phyloP scores from a whole-genome alignment of 1,284 basidiomycete species.

The Phylloboletellus chloephorus region DNA sequence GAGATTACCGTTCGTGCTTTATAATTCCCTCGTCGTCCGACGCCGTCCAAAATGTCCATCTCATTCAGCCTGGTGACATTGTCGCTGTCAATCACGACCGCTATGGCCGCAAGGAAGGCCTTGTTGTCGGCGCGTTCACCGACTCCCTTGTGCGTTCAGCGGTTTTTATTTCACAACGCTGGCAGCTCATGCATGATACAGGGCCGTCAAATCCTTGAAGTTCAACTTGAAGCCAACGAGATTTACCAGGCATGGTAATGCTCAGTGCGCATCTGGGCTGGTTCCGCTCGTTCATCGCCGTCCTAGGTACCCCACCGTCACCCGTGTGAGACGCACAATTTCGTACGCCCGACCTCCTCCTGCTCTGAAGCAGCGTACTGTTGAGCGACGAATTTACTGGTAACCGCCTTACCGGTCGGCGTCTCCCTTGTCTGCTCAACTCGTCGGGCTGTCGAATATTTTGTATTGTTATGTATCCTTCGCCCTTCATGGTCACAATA shows the following conservation, averaged over 20 bases:
- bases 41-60: conserved; percentile 1
- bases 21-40: neutral
- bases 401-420: conserved; percentile 28
- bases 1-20: conserved; percentile 34
- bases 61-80: conserved; percentile 63
- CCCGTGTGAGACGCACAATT: conserved; percentile 65
- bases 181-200: conserved; percentile 28
- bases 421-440: conserved; percentile 1
- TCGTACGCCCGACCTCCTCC: conserved; percentile 47
- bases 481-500: conserved; percentile 8
- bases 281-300: conserved; percentile 5
- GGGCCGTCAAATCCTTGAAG: conserved; percentile 75
- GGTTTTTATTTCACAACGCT: neutral
- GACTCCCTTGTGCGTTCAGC: conserved; percentile 57
- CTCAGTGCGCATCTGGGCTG: neutral
- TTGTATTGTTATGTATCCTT: conserved; percentile 34
- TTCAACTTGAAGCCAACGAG: conserved; percentile 65
- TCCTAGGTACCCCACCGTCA: conserved; percentile 62
- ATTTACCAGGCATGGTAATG: conserved; percentile 63
- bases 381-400: conserved; percentile 72
- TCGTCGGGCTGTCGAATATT: conserved; percentile 22
- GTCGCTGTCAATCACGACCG: conserved; percentile 64
- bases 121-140: conserved; percentile 67
- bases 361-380: conserved; percentile 39
- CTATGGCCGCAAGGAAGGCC: conserved; percentile 63